These are phyloP conservation scores for Phytophthora ramorum DNA, from an alignment of 352 stramenopile genomes.

Conservation along the genomic window DNA sequence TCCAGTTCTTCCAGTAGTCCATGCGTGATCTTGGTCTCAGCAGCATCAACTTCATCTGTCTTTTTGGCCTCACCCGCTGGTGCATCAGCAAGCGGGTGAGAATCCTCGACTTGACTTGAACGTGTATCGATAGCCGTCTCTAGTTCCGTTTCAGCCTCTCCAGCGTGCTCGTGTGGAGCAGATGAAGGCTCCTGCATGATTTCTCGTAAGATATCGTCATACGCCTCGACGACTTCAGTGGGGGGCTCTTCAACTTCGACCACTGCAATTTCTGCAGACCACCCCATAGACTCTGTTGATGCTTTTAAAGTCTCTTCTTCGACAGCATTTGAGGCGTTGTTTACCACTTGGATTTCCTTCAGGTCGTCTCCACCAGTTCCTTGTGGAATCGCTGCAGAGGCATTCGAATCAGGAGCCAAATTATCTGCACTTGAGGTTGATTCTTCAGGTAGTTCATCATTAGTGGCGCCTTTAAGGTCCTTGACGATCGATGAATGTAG, in stretches of 20 bases:
- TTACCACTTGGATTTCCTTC: not conserved
- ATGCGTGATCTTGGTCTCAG: not conserved
- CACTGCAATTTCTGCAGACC: not conserved
- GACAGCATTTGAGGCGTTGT: not conserved
- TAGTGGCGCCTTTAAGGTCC: not conserved
- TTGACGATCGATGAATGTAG: not conserved
- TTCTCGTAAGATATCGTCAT: not conserved
- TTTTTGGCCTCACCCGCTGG: not conserved
- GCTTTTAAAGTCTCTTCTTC: not conserved
- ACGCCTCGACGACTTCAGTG: not conserved
- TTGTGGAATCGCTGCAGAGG: not conserved
- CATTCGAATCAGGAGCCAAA: not conserved
- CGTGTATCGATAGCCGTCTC: not conserved
- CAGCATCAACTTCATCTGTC: not conserved
- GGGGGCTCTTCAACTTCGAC: too few species aligned
- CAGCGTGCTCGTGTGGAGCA: not conserved
- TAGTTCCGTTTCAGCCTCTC: not conserved
- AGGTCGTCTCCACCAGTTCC: not conserved
- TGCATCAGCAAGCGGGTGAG: not conserved
- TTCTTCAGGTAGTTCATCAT: not conserved
- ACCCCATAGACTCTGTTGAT: not conserved
- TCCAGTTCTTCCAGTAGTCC: not conserved
- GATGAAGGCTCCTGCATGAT: not conserved
- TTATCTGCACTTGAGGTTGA: not conserved
- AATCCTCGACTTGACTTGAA: not conserved